These are phyloP conservation scores for Kwoniella europaea DNA, from an alignment of 768 basidiomycete genomes.

Conservation along the genomic window DNA sequence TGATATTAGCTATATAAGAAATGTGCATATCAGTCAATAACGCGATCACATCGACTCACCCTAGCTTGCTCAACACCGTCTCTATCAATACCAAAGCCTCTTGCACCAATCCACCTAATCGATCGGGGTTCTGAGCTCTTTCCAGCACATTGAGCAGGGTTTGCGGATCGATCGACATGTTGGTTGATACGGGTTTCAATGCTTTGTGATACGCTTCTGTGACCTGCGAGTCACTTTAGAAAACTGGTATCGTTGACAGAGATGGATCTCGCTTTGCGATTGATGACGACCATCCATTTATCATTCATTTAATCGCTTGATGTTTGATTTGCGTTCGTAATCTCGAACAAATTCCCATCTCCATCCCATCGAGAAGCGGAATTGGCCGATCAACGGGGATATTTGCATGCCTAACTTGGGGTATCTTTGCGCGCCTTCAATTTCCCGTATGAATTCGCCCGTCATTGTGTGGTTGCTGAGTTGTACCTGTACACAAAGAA, in stretches of 20 bases:
- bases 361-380: conserved; percentile 1
- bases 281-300: not conserved
- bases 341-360: not conserved
- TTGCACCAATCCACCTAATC: conserved; percentile 61
- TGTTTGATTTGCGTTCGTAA: not conserved
- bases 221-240: too few species aligned
- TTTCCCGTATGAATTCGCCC: too few species aligned
- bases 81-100: conserved; percentile 85
- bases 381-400: conserved; percentile 2
- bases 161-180: conserved; percentile 1
- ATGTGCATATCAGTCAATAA: too few species aligned
- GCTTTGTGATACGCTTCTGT: too few species aligned
- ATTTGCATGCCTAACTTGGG: too few species aligned
- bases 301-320: not conserved
- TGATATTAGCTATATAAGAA: not conserved
- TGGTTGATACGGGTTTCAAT: not conserved
- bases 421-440: too few species aligned
- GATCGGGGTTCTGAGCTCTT: conserved; percentile 32
- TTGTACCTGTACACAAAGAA: not conserved
- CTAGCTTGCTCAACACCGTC: conserved; percentile 72
- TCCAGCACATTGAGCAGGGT: conserved; percentile 39
- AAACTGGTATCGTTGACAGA: too few species aligned
- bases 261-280: not conserved
- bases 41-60: conserved; percentile 65
- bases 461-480: not conserved